Base-by-base conservation (phyloP, 2,329 filamentous ascomycete genomes). In the Aspergillus costaricaensis region DNA sequence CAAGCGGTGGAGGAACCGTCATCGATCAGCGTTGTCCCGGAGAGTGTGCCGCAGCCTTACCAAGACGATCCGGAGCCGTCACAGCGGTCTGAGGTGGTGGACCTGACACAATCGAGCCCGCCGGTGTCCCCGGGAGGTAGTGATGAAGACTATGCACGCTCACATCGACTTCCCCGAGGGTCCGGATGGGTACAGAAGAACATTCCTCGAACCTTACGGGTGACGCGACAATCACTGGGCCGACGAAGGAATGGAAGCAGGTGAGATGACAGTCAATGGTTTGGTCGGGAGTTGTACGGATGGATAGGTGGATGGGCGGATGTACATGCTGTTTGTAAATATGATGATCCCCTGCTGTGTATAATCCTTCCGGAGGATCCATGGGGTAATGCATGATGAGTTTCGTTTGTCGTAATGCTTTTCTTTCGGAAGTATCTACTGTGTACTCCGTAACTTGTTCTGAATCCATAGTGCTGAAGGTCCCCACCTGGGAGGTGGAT, bases 61-160 rank as follows among this genome's bases (percentile, higher is more conserved):
- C 23, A 27, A 10, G 25, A 44, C 23, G 41, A 43, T 48, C 17
- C 58, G 47, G 27, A 32, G 27, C 49, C 21, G 47, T 62, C 36
- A 64, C 70, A 25, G 64, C 14, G 9, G 30, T 44, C 47, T 39
- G 30, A 12, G 10, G 55, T 77, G 30, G 69, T 78, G 32, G 77
- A 78, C 58, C 63, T 79, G 47, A 79, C 77, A 8, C 64, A 70
- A n/a, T 74, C 72, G 12, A 79, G 75, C 60, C 73, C 74, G 19
- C 63, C 65, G 1, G 61, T 55, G 6, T 69, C 69, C 2, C 68
- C 69, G 4, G 67, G 57, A 2, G 69, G 67, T n/a, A 71, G 66
- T 52, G 73, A 74, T 38, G 59, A 68, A 19, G 71, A 74, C 21
- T 73, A 65, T 65, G 67, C 68, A n/a, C 65, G 57, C 21, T 67